Evolutionary conservation across 2,329 filamentous ascomycete species (phyloP), one percentile per base, ranked within the genome.

Genomic region (Chlorencoelia australis): DNA sequence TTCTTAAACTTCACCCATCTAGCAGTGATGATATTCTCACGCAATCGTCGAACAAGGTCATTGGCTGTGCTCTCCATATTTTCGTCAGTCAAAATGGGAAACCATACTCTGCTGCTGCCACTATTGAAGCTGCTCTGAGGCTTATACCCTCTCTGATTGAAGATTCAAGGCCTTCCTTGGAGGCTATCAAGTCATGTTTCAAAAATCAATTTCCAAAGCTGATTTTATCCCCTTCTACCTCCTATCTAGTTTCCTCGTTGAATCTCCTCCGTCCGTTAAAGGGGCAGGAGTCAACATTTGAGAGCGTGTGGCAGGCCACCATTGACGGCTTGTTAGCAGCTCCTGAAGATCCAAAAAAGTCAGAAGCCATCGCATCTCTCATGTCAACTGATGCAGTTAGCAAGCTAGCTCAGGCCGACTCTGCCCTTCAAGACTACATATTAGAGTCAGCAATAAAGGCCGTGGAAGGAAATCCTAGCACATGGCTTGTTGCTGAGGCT

Each of bases 161-260:
- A 22, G 47, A 51, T 2, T 62, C 64, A 9, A 43, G 57, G 10
- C 53, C 59, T n/a, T 58, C 77, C 9, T 57, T 65, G 4, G 51
- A 61, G 0, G 58, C 68, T 11, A 58, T 77, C 2, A 55, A 58
- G 2, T 45, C 48, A 1, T 74, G 82, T 27, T 59, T 81, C 4
- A 57, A 65, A 14, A 61, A 73, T 1, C 64, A 78, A 42, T 63
- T 81, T 10, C 63, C 71, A 0, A 59, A 64, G 1, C 61, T 91
- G 11, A 59, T 88, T 3, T 59, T 69, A 2, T 87, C 84, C 0
- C 73, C 82, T 0, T 88, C 85, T 1, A 73, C 75, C 0, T 59
- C 70, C 2, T 70, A 79, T 33, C 57, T 94, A 0, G 63, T 87
- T 6, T 71, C 77, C 0, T 73, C 77, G 8, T 62, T 94, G 0